These are phyloP conservation scores for Asterionellopsis glacialis DNA, from an alignment of 108 stramenopile species.

Conservation along the genomic window DNA sequence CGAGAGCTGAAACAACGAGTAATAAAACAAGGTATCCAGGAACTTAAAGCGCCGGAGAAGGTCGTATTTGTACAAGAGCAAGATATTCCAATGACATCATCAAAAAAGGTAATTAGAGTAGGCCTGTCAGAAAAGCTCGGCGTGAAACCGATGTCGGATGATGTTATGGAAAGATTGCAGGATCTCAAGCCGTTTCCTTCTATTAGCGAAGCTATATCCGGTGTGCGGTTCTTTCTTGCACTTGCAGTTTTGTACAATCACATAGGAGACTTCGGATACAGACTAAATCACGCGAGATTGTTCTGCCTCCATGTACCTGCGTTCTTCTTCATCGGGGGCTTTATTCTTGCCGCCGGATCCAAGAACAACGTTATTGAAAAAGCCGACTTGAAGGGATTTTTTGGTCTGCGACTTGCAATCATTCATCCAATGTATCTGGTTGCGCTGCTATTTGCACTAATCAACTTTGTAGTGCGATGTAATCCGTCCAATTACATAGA, in stretches of 20 bases:
- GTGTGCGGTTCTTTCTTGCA: constrained; percentile 12
- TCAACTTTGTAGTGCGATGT: constrained; percentile 3
- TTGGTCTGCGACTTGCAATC: not conserved
- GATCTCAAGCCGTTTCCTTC: not conserved
- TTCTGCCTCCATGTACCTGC: constrained; percentile 8
- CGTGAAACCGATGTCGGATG: not conserved
- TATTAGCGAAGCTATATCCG: not conserved
- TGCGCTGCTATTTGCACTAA: not conserved
- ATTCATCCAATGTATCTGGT: constrained; percentile 15
- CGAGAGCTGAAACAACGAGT: constrained; percentile 3
- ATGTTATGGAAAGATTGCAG: not conserved
- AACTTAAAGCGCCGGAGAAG: constrained; percentile 6
- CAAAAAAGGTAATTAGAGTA: constrained; percentile 5
- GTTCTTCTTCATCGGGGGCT: constrained; percentile 15
- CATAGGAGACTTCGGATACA: constrained; percentile 2
- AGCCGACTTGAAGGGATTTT: not conserved
- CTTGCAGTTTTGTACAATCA: constrained; percentile 11
- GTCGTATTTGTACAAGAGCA: constrained; percentile 2
- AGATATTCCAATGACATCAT: constrained; percentile 9
- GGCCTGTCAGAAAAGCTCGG: constrained; percentile 4
- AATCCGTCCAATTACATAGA: constrained; percentile 1
- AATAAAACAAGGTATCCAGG: not conserved
- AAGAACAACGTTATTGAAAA: not conserved
- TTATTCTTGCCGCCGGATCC: constrained; percentile 2
- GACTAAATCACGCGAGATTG: not conserved